phyloP scores from a whole-genome alignment of 2,329 filamentous ascomycete genomes.

The Paraphoma chrysanthemicola region DNA sequence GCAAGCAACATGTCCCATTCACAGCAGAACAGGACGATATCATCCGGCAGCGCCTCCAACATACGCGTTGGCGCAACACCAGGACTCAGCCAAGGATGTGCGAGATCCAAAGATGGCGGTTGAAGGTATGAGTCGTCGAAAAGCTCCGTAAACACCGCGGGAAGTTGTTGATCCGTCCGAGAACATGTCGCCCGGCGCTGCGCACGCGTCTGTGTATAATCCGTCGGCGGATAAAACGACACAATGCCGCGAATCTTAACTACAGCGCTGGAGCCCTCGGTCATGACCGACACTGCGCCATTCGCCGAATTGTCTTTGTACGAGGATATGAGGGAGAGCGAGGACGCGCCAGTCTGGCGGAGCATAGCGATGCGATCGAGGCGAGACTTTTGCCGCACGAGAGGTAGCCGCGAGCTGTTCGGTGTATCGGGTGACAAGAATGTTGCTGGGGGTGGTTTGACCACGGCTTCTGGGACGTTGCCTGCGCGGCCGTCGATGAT shows the following conservation, averaged over 20 bases:
- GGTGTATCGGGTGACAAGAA: slow-evolving; percentile 19
- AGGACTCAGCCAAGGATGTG: slow-evolving; percentile 66
- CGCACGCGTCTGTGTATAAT: slow-evolving; percentile 67
- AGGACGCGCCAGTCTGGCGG: slow-evolving; percentile 41
- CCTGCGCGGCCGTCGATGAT: slow-evolving; percentile 39
- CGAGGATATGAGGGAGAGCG: slow-evolving; percentile 44
- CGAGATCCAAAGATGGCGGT: slow-evolving; percentile 57
- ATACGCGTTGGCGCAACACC: slow-evolving; percentile 62
- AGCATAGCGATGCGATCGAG: slow-evolving; percentile 45
- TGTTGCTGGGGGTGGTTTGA: slow-evolving; percentile 20
- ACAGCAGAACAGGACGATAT: slow-evolving; percentile 68
- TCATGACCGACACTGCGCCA: slow-evolving; percentile 39
- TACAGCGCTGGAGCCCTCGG: slow-evolving; percentile 47
- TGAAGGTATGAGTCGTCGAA: slow-evolving; percentile 60
- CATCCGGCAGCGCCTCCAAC: slow-evolving; percentile 62
- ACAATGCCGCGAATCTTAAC: slow-evolving; percentile 62
- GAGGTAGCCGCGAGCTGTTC: slow-evolving; percentile 43
- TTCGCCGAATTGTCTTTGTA: slow-evolving; percentile 42
- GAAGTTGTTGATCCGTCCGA: slow-evolving; percentile 60
- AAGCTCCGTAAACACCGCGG: slow-evolving; percentile 58
- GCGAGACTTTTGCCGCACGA: slow-evolving; percentile 39
- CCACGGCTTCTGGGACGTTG: slow-evolving; percentile 30
- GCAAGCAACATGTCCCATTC: slow-evolving; percentile 73
- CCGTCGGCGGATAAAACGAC: slow-evolving; percentile 68
- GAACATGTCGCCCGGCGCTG: slow-evolving; percentile 63